Percentiles rank a stretch among this genome's conserved stretches.
These are phyloP conservation scores for Pythium pyrilobum DNA, from an alignment of 352 stramenopile species.

Conservation along the genomic window DNA sequence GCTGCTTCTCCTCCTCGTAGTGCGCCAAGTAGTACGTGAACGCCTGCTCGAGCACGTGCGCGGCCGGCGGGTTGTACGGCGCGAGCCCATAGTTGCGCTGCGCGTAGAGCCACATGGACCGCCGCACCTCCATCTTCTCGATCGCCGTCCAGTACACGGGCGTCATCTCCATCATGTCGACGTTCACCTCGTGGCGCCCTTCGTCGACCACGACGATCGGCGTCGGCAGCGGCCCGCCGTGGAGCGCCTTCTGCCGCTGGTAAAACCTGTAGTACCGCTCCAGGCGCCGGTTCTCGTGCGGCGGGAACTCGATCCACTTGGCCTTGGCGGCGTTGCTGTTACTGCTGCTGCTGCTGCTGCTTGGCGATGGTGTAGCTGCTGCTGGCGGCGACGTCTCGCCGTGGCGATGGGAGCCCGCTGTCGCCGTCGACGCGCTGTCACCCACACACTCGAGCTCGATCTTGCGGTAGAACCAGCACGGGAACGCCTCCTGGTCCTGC, in stretches of 20 bases:
- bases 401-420: neutral
- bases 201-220: slow-evolving; percentile 75
- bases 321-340: neutral
- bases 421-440: neutral
- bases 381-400: neutral
- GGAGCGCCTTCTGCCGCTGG: slow-evolving; percentile 39
- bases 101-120: slow-evolving; percentile 74
- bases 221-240: slow-evolving; percentile 31
- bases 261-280: slow-evolving; percentile 70
- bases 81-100: slow-evolving; percentile 79
- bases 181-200: slow-evolving; percentile 72
- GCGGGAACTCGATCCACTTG: slow-evolving; percentile 77
- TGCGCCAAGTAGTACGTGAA: slow-evolving; percentile 76
- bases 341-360: neutral
- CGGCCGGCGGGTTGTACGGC: slow-evolving; percentile 60
- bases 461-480: slow-evolving; percentile 84
- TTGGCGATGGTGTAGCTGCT: neutral
- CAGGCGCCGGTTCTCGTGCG: slow-evolving; percentile 64
- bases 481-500: slow-evolving; percentile 56
- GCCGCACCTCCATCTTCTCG: slow-evolving; percentile 62
- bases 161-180: slow-evolving; percentile 74
- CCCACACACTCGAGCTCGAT: slow-evolving; percentile 15
- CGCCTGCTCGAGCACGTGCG: slow-evolving; percentile 41
- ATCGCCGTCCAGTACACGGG: slow-evolving; percentile 75
- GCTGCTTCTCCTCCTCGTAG: slow-evolving; percentile 59